Percentiles rank a stretch among this genome's conserved stretches.
Conservation (phyloP, 805 yeast species). For the Naumovozyma castellii region DNA sequence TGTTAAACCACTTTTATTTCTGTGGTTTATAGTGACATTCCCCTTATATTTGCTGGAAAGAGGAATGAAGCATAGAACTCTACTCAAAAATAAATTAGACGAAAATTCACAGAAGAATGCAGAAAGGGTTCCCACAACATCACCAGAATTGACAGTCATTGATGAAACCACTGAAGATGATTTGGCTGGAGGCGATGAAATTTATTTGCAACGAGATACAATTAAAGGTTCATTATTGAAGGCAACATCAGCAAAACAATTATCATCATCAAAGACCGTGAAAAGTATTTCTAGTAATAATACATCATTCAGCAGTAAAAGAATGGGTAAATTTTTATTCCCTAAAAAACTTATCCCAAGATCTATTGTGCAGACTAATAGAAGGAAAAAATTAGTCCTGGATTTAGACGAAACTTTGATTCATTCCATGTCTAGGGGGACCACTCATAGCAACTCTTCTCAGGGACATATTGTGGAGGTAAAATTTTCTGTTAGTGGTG, state of each 20-base stretch:
- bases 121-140: conserved; percentile 1
- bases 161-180: conserved; percentile 21
- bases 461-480: conserved; percentile 75
- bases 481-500: conserved; percentile 42
- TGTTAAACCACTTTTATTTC: conserved; percentile 40
- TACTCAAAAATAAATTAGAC: conserved; percentile 1
- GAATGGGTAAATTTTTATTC: conserved; percentile 35
- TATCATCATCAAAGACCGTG: conserved; percentile 1
- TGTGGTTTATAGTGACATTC: conserved; percentile 45
- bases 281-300: conserved; percentile 1
- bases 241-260: conserved; percentile 5
- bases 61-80: conserved; percentile 14
- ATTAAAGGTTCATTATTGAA: conserved; percentile 26
- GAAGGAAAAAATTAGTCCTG: conserved; percentile 56
- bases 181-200: conserved; percentile 22
- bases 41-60: conserved; percentile 41
- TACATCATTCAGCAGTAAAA: conserved; percentile 22
- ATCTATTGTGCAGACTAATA: conserved; percentile 28
- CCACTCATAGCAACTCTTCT: conserved; percentile 22
- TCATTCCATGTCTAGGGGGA: conserved; percentile 71
- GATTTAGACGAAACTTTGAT: conserved; percentile 93
- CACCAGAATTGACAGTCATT: conserved; percentile 1
- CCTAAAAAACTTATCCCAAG: conserved; percentile 36
- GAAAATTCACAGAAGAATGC: neutral
- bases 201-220: conserved; percentile 23